These are phyloP conservation scores for Cryptococcus sp. DNA, from an alignment of 1,284 basidiomycete species.

Conservation along the genomic window DNA sequence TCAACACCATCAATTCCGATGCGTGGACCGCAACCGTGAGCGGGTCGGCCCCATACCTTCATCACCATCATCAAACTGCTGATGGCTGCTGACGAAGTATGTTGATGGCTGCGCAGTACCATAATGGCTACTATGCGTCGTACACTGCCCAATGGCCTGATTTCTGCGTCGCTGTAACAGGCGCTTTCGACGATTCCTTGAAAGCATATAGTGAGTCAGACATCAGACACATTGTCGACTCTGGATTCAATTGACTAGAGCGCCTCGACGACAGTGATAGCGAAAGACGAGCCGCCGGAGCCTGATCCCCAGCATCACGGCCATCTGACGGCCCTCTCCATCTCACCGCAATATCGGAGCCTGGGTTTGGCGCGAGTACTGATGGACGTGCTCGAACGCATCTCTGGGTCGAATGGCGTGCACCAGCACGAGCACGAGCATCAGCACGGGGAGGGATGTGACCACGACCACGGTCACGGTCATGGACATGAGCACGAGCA, in stretches of 20 bases:
- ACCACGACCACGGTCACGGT: constrained; percentile 8
- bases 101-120: constrained; percentile 28
- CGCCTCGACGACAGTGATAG: constrained; percentile 38
- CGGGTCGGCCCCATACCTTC: not conserved
- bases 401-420: constrained; percentile 20
- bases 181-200: constrained; percentile 30
- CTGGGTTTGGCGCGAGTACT: constrained; percentile 50
- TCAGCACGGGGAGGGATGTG: constrained; percentile 4
- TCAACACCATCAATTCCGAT: constrained; percentile 58
- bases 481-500: constrained; percentile 11
- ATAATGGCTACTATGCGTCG: constrained; percentile 48
- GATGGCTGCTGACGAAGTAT: too few species aligned
- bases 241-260: not conserved
- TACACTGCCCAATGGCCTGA: constrained; percentile 50
- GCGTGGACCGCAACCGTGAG: constrained; percentile 58
- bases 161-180: constrained; percentile 38
- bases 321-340: constrained; percentile 53
- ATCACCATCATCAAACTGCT: too few species aligned
- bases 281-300: constrained; percentile 52
- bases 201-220: constrained; percentile 45
- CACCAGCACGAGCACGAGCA: not conserved
- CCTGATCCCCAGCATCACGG: constrained; percentile 52
- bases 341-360: constrained; percentile 45
- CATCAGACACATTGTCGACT: constrained; percentile 5
- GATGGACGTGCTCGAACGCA: constrained; percentile 49